Conservation (phyloP, 345 rosid genomes). For the Luvunga scandens region DNA sequence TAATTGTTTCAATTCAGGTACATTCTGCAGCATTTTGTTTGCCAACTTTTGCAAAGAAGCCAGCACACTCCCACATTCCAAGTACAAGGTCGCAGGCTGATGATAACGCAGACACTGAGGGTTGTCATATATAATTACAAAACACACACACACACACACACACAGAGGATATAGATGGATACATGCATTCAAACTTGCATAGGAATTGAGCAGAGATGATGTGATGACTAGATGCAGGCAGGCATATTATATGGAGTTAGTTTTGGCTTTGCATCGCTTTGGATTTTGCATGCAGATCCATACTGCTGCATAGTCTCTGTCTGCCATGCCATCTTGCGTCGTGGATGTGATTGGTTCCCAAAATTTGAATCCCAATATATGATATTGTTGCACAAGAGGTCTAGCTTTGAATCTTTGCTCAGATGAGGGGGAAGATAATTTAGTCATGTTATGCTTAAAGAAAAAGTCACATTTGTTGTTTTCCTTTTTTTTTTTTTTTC, state of each 20-base stretch:
- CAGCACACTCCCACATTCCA: not conserved
- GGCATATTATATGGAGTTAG: not conserved
- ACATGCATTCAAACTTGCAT: too few species aligned
- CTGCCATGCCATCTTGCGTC: too few species aligned
- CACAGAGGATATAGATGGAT: too few species aligned
- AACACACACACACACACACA: too few species aligned
- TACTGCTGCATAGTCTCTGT: not conserved
- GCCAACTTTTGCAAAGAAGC: constrained; percentile 51
- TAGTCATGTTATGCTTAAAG: too few species aligned
- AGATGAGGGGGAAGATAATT: too few species aligned
- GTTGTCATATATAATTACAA: not conserved
- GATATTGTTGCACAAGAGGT: too few species aligned
- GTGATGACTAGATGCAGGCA: too few species aligned
- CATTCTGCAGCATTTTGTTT: constrained; percentile 64
- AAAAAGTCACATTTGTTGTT: too few species aligned
- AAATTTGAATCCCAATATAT: not conserved
- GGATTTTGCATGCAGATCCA: not conserved
- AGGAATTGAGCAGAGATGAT: too few species aligned
- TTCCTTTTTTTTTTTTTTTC: too few species aligned
- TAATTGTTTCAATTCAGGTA: constrained; percentile 28
- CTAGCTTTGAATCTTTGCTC: too few species aligned
- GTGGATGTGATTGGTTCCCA: not conserved
- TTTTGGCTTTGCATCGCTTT: not conserved
- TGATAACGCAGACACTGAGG: not conserved
- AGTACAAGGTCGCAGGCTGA: not conserved